Conservation (phyloP, 345 rosid species). For the Euphorbia pulcherrima region DNA sequence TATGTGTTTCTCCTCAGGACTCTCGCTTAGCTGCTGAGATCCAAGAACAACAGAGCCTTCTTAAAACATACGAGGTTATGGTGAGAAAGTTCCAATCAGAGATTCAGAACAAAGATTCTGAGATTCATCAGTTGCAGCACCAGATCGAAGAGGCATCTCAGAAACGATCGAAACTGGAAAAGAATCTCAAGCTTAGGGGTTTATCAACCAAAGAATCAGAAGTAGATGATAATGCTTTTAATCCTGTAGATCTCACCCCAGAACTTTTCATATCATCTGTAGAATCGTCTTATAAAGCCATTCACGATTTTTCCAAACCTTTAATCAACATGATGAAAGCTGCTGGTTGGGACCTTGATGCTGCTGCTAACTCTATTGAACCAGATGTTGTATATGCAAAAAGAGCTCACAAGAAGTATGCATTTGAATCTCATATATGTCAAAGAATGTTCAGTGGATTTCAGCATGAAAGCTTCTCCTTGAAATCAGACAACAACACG, state of each 20-base stretch:
- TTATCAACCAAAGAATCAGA: slow-evolving; percentile 60
- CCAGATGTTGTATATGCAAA: slow-evolving; percentile 66
- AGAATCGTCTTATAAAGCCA: slow-evolving; percentile 67
- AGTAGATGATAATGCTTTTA: slow-evolving; percentile 42
- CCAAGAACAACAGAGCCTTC: slow-evolving; percentile 77
- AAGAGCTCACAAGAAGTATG: slow-evolving; percentile 77
- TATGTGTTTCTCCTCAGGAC: slow-evolving; percentile 66
- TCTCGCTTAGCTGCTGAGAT: slow-evolving; percentile 90
- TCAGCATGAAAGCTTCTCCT: slow-evolving; percentile 55
- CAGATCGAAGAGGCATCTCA: slow-evolving; percentile 74
- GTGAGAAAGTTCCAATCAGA: slow-evolving; percentile 86
- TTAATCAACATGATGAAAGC: slow-evolving; percentile 90
- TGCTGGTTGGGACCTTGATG: slow-evolving; percentile 91
- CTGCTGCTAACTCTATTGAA: slow-evolving; percentile 76
- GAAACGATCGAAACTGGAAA: slow-evolving; percentile 65
- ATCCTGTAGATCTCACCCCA: slow-evolving; percentile 52
- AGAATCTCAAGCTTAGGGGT: slow-evolving; percentile 78
- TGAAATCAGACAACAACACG: slow-evolving; percentile 39
- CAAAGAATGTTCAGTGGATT: slow-evolving; percentile 77
- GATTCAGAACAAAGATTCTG: slow-evolving; percentile 86
- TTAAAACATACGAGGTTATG: slow-evolving; percentile 87
- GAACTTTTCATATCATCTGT: slow-evolving; percentile 55
- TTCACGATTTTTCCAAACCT: slow-evolving; percentile 80
- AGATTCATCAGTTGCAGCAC: slow-evolving; percentile 61
- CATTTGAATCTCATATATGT: slow-evolving; percentile 80